Evolutionary conservation across 768 basidiomycete species (phyloP).

Genomic region (Boletales sp.): DNA sequence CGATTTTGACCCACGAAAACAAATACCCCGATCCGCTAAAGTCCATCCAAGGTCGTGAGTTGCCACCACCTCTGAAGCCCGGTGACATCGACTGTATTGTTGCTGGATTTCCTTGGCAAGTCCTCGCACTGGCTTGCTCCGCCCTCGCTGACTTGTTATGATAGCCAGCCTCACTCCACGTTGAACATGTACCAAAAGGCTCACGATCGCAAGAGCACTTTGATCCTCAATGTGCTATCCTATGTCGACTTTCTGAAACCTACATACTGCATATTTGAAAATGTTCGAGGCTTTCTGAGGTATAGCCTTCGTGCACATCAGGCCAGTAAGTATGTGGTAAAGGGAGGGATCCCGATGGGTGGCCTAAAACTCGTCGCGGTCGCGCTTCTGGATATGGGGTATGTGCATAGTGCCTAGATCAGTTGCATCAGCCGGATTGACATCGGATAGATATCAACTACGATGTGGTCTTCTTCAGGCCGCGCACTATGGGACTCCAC

Average conservation of each 20-base stretch:
- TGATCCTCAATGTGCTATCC: slow-evolving; percentile 57
- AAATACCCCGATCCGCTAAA: slow-evolving; percentile 38
- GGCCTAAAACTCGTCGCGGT: slow-evolving; percentile 66
- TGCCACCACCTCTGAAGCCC: slow-evolving; percentile 47
- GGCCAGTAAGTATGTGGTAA: slow-evolving; percentile 40
- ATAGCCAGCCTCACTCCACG: slow-evolving; percentile 68
- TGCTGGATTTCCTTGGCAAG: slow-evolving; percentile 75
- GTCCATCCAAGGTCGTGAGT: slow-evolving; percentile 34
- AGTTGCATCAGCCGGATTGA: not conserved
- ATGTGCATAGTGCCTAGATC: slow-evolving; percentile 6
- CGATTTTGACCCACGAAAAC: slow-evolving; percentile 48
- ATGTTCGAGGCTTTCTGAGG: slow-evolving; percentile 43
- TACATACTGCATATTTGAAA: slow-evolving; percentile 46
- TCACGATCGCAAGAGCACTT: slow-evolving; percentile 63
- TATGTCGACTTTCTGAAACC: slow-evolving; percentile 42
- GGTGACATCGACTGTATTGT: slow-evolving; percentile 59
- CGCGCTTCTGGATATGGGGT: slow-evolving; percentile 67
- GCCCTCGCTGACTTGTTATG: slow-evolving; percentile 2
- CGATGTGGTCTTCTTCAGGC: slow-evolving; percentile 43
- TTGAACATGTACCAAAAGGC: slow-evolving; percentile 71
- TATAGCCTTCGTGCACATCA: slow-evolving; percentile 39
- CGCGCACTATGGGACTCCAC: slow-evolving; percentile 47
- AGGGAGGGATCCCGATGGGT: slow-evolving; percentile 69
- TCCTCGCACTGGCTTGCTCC: not conserved
- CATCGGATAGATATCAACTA: slow-evolving; percentile 38